These are phyloP conservation scores for Aspergillus alliaceus DNA, from an alignment of 2,329 filamentous ascomycete genomes.

Conservation along the genomic window DNA sequence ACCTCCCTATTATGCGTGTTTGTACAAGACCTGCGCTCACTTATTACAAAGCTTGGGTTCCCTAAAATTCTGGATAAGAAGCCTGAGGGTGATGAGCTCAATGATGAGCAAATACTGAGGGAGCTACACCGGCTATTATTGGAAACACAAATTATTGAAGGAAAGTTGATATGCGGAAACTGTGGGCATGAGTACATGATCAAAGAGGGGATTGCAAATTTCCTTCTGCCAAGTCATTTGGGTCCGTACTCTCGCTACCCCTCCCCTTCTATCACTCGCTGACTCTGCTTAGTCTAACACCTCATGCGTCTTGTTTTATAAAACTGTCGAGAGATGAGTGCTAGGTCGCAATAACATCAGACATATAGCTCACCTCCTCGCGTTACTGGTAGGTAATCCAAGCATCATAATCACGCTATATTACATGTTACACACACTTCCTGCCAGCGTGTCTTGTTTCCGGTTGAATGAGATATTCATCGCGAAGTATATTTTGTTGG, in stretches of 20 bases:
- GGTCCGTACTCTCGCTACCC: conserved; percentile 41
- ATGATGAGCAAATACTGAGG: conserved; percentile 68
- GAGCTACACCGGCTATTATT: conserved; percentile 81
- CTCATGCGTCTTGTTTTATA: background rate
- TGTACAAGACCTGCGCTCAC: conserved; percentile 5
- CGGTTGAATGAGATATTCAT: background rate
- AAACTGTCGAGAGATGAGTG: background rate
- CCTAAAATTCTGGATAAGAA: conserved; percentile 67
- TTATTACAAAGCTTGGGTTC: conserved; percentile 68
- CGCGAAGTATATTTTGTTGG: background rate
- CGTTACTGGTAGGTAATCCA: background rate
- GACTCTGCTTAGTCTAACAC: background rate
- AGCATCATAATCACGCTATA: no score
- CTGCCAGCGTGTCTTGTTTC: background rate
- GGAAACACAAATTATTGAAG: conserved; percentile 86
- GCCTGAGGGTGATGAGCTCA: conserved; percentile 62
- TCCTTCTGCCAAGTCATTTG: conserved; percentile 87
- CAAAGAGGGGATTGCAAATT: conserved; percentile 95
- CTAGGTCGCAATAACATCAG: background rate
- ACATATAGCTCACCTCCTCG: background rate
- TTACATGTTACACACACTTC: background rate
- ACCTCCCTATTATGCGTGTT: no score
- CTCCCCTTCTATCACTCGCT: background rate
- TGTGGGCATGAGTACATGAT: conserved; percentile 94
- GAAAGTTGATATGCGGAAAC: conserved; percentile 84